These are phyloP conservation scores for Penicillium polonicum DNA, from an alignment of 2,329 filamentous ascomycete genomes.

Conservation along the genomic window DNA sequence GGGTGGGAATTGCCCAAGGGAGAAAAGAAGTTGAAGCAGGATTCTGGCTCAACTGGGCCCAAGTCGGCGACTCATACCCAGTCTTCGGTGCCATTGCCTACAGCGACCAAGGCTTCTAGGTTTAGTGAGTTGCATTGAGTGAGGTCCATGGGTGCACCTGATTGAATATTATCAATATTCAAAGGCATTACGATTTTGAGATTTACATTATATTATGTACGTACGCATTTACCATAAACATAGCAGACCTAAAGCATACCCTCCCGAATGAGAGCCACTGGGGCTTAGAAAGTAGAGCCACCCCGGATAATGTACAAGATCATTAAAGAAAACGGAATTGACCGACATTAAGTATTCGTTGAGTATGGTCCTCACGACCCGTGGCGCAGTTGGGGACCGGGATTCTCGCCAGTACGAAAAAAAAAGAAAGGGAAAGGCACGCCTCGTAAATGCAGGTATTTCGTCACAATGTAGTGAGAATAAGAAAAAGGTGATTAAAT, in stretches of 20 bases:
- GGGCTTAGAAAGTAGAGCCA: not conserved
- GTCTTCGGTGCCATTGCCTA: constrained; percentile 37
- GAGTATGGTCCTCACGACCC: not conserved
- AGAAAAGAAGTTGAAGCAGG: constrained; percentile 29
- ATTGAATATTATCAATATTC: not conserved
- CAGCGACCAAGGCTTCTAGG: constrained; percentile 3
- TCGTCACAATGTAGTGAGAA: not conserved
- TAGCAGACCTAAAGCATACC: not conserved
- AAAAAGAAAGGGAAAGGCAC: constrained; percentile 2
- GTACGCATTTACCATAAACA: not conserved
- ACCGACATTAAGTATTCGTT: constrained; percentile 1
- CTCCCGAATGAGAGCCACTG: not conserved
- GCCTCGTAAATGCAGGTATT: constrained; percentile 18
- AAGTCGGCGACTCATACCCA: constrained; percentile 48
- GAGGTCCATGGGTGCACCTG: not conserved
- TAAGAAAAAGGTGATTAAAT: not conserved
- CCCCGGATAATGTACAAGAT: constrained; percentile 7
- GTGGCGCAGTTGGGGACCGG: not conserved
- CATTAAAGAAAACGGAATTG: not conserved
- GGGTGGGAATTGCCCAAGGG: constrained; percentile 59
- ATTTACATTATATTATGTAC: not conserved
- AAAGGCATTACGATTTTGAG: not conserved
- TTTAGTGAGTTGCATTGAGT: too few relatives aligned
- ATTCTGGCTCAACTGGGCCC: constrained; percentile 44
- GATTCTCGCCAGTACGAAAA: not conserved